These are phyloP conservation scores for Fusarium vanettenii DNA, from an alignment of 2,329 filamentous ascomycete genomes.

Conservation along the genomic window DNA sequence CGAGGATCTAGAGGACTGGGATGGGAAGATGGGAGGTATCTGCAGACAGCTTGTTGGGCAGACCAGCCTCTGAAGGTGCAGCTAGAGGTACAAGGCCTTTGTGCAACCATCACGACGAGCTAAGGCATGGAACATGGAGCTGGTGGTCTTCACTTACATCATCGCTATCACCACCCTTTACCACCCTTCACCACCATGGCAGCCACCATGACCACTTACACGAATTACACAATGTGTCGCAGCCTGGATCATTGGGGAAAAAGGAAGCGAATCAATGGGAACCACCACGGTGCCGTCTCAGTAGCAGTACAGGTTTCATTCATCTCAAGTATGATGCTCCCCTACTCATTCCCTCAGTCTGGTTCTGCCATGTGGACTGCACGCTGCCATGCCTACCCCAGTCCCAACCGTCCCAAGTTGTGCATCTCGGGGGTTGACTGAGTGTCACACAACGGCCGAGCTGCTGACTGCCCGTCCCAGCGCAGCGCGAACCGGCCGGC, in stretches of 20 bases:
- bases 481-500: slow-evolving; percentile 7
- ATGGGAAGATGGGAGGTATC: slow-evolving; percentile 27
- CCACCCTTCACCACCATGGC: slow-evolving; percentile 8
- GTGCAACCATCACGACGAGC: slow-evolving; percentile 35
- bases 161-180: slow-evolving; percentile 16
- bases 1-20: slow-evolving; percentile 23
- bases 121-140: slow-evolving; percentile 34
- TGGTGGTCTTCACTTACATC: slow-evolving; percentile 37
- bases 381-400: background rate
- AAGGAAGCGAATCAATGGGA: slow-evolving; percentile 13
- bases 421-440: slow-evolving; percentile 3
- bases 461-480: slow-evolving; percentile 1
- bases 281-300: background rate
- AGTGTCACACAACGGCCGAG: slow-evolving; percentile 17
- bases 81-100: slow-evolving; percentile 21
- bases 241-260: slow-evolving; percentile 8
- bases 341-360: slow-evolving; percentile 1
- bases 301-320: background rate
- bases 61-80: background rate
- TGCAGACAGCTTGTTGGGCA: slow-evolving; percentile 8
- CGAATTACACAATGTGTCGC: slow-evolving; percentile 16
- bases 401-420: slow-evolving; percentile 1
- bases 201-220: slow-evolving; percentile 31
- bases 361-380: slow-evolving; percentile 24
- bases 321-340: background rate